Base-by-base conservation (phyloP, 768 basidiomycete species). In the Lactarius deliciosus region DNA sequence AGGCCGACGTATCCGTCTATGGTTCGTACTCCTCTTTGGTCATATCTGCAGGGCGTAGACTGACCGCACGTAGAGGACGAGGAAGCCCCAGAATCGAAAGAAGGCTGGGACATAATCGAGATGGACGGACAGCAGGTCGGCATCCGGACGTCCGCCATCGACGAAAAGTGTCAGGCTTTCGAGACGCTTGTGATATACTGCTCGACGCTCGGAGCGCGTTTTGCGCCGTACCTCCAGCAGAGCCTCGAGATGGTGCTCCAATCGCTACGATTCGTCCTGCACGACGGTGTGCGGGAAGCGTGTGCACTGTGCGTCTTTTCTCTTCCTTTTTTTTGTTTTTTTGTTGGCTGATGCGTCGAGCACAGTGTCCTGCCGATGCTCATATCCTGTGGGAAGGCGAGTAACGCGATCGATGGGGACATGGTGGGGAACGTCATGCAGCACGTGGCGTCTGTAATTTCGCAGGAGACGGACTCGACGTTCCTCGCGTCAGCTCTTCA, bases 111-210 rank as follows among this genome's bases (percentile, higher is more conserved):
- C 72, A 90, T 87, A 1, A 82, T 93, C 66, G 80, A 82, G 7
- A 85, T 92, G 81, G 90, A 92, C 58, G 92, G 92, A 0, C 87
- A 88, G 58, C 83, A 85, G 20, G 81, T 92, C 30, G 90, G 89
- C 1, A 90, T 94, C 68, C 83, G 88, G 63, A 94, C 91, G 3
- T 86, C 90, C 0, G 85, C 85, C 0, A 86, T 94, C 71, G 92
- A 94, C 73, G 91, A 94, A 70, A 94, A 94, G 72, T 91, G 91
- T 64, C 89, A 91, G 72, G 92, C 92, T 2, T 92, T 93, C 70
- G 90, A 92, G 72, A 92, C 90, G n/a, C 81, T 94, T 8, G 85
- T 92, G 16, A 89, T 92, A 25, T 90, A 92, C 73, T 87, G 86
- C 68, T 88, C 86, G 50, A 86, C 88, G 5, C 81, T 94, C 0